phyloP scores from a whole-genome alignment of 106 monocot genomes.

The Chionographis japonica region DNA sequence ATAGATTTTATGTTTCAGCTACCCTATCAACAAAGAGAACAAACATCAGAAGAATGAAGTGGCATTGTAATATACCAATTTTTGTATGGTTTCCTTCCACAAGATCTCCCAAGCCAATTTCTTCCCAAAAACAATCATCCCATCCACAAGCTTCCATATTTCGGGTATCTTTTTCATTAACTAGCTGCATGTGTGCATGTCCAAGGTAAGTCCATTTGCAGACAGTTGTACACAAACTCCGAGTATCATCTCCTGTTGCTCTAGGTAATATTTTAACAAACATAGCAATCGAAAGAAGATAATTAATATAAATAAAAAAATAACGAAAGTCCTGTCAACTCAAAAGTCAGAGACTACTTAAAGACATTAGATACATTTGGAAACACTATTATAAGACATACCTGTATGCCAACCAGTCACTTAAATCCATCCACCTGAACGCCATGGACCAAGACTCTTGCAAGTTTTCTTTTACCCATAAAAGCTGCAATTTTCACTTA shows the following conservation, averaged over 20 bases:
- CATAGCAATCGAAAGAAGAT: background rate
- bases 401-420: slow-evolving; percentile 98
- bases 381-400: slow-evolving; percentile 9
- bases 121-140: slow-evolving; percentile 96
- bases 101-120: slow-evolving; percentile 89
- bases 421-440: slow-evolving; percentile 98
- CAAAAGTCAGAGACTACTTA: slow-evolving; percentile 1
- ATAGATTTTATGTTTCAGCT: no score
- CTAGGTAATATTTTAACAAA: slow-evolving; percentile 28
- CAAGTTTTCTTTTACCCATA: slow-evolving; percentile 99
- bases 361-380: background rate
- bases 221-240: slow-evolving; percentile 92
- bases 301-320: no score
- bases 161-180: slow-evolving; percentile 45
- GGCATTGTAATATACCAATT: slow-evolving; percentile 52
- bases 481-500: slow-evolving; percentile 51
- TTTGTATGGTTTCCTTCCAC: slow-evolving; percentile 88
- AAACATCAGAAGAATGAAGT: background rate
- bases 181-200: slow-evolving; percentile 79
- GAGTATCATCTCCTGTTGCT: slow-evolving; percentile 98
- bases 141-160: slow-evolving; percentile 95
- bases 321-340: no score
- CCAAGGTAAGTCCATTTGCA: slow-evolving; percentile 99
- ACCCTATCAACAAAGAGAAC: background rate
- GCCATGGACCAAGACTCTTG: slow-evolving; percentile 95